phyloP scores from a whole-genome alignment of 2,329 filamentous ascomycete genomes.

The Fusarium sp. region DNA sequence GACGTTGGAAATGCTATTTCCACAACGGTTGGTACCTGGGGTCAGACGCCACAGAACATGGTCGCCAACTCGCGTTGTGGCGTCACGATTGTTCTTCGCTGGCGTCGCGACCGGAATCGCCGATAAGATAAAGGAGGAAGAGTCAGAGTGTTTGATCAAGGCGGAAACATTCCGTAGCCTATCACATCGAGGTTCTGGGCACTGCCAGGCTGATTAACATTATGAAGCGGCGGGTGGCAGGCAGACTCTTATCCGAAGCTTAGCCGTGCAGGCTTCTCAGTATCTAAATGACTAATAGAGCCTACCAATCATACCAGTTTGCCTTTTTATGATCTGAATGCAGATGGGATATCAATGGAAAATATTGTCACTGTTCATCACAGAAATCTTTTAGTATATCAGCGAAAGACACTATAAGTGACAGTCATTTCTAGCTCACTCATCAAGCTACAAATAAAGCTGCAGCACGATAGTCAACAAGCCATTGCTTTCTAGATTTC shows the following conservation, averaged over 20 bases:
- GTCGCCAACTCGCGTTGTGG: too few species aligned
- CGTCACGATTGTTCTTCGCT: background rate
- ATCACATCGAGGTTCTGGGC: too few species aligned
- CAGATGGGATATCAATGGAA: too few species aligned
- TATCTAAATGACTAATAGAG: background rate
- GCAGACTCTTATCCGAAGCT: background rate
- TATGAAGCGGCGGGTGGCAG: too few species aligned
- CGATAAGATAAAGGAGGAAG: background rate
- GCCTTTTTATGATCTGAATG: too few species aligned
- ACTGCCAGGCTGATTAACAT: too few species aligned
- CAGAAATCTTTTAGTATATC: too few species aligned
- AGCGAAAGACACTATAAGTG: too few species aligned
- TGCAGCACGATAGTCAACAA: background rate
- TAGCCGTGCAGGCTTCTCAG: too few species aligned
- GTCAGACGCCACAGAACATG: background rate
- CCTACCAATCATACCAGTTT: background rate
- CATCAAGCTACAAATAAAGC: too few species aligned
- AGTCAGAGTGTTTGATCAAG: background rate
- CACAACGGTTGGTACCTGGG: background rate
- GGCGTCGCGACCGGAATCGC: background rate
- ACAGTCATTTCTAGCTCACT: too few species aligned
- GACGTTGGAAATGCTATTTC: background rate
- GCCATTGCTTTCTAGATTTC: background rate
- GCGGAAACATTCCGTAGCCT: background rate
- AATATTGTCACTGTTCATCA: too few species aligned